phyloP scores from a whole-genome alignment of 2,329 filamentous ascomycete genomes.

The Nemania sp. region DNA sequence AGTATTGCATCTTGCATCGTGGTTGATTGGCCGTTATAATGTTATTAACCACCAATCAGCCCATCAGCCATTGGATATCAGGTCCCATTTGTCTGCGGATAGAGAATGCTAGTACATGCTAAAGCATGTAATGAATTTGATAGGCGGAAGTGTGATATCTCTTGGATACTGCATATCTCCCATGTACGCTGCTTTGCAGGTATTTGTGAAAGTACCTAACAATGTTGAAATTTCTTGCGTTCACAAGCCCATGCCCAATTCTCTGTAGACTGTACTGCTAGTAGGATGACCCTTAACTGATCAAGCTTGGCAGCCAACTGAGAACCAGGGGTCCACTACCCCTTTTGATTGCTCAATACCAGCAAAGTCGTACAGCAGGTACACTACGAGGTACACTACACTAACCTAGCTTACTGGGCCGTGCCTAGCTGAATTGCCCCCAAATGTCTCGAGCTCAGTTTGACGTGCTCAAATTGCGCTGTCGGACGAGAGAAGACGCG shows the following conservation, averaged over 20 bases:
- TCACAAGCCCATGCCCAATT: too few species aligned
- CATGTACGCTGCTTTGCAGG: too few species aligned
- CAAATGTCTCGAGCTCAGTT: conserved; percentile 3
- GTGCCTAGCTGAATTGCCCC: neutral
- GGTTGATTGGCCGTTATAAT: conserved; percentile 10
- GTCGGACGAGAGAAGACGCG: neutral
- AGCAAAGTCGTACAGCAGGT: too few species aligned
- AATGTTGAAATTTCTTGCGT: too few species aligned
- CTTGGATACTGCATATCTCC: conserved; percentile 7
- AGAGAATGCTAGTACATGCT: neutral
- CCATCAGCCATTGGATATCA: neutral
- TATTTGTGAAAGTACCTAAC: too few species aligned
- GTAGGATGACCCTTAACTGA: conserved; percentile 13
- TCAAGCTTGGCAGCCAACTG: conserved; percentile 5
- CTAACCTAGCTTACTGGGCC: conserved; percentile 1
- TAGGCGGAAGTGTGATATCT: conserved; percentile 15
- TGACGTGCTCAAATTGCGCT: conserved; percentile 7
- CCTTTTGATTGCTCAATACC: conserved; percentile 16
- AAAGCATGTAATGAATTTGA: conserved; percentile 2
- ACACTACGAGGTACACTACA: too few species aligned
- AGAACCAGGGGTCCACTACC: conserved; percentile 11
- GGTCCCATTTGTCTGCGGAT: conserved; percentile 11
- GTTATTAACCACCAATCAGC: conserved; percentile 12
- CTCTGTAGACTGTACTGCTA: too few species aligned
- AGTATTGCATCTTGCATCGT: conserved; percentile 4